Base-by-base conservation (phyloP, 2,329 filamentous ascomycete species). In the Ophiostoma australiae region DNA sequence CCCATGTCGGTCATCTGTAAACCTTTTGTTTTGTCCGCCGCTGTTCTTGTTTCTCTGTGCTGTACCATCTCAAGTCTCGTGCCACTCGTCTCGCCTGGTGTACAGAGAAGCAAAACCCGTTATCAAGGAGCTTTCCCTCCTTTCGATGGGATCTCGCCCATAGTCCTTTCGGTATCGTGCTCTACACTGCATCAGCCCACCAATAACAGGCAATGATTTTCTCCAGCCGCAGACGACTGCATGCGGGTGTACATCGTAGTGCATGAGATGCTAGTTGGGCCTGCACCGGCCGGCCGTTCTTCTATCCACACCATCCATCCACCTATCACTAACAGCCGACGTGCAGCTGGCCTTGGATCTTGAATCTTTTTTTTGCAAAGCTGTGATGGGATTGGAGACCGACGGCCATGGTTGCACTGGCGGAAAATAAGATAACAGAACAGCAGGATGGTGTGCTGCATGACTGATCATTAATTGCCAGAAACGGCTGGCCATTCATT, bases 51-150 rank as follows among this genome's bases (percentile, higher is more conserved):
- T 48, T 41, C 15, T 10, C 8, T 41, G 39, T 2, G 41, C 41
- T 7, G 44, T 4, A 6, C 10, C 37, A 39, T 39, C 37, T 39
- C 17, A n/a, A 48, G 44, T 48, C 17, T 48, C 44, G 44, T 31
- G 20, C 39, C 39, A 41, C 8, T 41, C 39, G 39, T 41, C 15
- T 15, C 11, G 39, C 27, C 37, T 39, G 37, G 37, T 39, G 37
- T 11, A 48, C 20, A 20, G 7, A 17, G 20, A 27, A 58, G 52
- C 23, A 48, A n/a, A 58, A 58, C 20, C 52, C 8, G 23, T 31
- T 58, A 13, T 27, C 52, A 31, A 58, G 52, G 52, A 58, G 52
- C 52, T 58, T 58, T 58, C 52, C 23, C 52, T 58, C 52, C 52
- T 58, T 58, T 48, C 10, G 52, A 27, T 27, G n/a, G 8, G 52